These are phyloP conservation scores for Fusarium albidum DNA, from an alignment of 2,329 filamentous ascomycete species.

Conservation along the genomic window DNA sequence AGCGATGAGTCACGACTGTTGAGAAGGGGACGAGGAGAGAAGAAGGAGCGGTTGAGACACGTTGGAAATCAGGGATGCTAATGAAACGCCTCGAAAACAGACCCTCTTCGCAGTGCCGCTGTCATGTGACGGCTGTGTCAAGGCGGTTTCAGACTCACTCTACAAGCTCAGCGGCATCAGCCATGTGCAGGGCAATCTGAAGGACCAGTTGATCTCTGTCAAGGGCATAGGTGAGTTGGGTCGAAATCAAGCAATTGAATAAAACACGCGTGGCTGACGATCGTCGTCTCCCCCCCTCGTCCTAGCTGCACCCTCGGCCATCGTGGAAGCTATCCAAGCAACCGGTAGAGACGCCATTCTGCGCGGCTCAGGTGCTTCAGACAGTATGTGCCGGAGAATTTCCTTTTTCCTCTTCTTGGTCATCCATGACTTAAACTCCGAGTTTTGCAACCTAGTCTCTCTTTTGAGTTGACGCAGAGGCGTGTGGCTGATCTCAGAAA, in stretches of 20 bases:
- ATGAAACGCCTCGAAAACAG: conserved; percentile 58
- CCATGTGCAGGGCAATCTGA: conserved; percentile 82
- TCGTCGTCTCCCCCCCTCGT: conserved; percentile 1
- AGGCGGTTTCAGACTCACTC: conserved; percentile 82
- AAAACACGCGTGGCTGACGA: conserved; percentile 14
- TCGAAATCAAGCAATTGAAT: background rate
- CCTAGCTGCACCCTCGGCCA: conserved; percentile 82
- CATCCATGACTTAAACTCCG: too few species aligned
- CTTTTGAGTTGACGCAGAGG: background rate
- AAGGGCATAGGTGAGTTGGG: conserved; percentile 76
- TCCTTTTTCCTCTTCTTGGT: background rate
- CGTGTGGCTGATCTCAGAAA: conserved; percentile 15
- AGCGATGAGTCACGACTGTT: conserved; percentile 33
- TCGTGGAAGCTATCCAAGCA: conserved; percentile 86
- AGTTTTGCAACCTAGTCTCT: background rate
- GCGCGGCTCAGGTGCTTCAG: conserved; percentile 83
- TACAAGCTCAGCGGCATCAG: conserved; percentile 80
- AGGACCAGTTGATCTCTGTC: conserved; percentile 83
- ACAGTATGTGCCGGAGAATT: conserved; percentile 68
- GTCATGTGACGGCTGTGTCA: conserved; percentile 88
- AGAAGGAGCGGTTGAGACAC: conserved; percentile 28
- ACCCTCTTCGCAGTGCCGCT: conserved; percentile 95
- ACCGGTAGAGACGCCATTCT: conserved; percentile 95
- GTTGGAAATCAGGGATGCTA: conserved; percentile 38
- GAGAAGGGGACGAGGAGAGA: conserved; percentile 37